phyloP scores from a whole-genome alignment of 73 alveolate genomes.

The Diophrys sp. region DNA sequence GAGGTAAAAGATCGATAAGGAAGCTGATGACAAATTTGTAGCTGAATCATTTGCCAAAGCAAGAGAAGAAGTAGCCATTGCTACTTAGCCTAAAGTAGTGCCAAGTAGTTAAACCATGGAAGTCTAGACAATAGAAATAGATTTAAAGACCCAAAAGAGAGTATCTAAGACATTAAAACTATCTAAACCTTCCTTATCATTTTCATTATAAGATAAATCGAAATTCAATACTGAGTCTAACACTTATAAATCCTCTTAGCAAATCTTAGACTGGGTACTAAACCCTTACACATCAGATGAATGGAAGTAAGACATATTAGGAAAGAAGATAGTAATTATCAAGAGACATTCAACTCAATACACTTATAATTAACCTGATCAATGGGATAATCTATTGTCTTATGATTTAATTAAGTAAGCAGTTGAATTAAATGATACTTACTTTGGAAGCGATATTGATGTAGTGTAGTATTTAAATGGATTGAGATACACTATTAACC shows the following conservation, averaged over 20 bases:
- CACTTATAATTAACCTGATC: background rate
- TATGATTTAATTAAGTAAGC: background rate
- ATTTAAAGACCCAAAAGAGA: background rate
- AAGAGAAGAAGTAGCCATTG: background rate
- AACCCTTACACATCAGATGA: background rate
- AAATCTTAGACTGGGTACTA: background rate
- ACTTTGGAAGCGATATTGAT: constrained; percentile 7
- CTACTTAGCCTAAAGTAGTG: background rate
- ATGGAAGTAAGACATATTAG: background rate
- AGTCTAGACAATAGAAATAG: background rate
- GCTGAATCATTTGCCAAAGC: background rate
- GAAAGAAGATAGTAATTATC: background rate
- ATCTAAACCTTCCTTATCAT: background rate
- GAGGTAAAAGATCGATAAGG: background rate
- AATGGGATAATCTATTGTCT: background rate
- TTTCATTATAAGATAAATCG: background rate
- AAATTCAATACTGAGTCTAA: background rate
- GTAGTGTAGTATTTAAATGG: constrained; percentile 1
- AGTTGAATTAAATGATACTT: background rate
- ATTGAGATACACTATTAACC: constrained; percentile 2
- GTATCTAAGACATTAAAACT: background rate
- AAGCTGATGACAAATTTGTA: background rate
- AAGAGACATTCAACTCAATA: background rate
- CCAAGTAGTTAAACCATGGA: background rate
- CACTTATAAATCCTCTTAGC: background rate